Conservation (phyloP, 108 stramenopile genomes). For the Fistulifera pelliculosa region DNA sequence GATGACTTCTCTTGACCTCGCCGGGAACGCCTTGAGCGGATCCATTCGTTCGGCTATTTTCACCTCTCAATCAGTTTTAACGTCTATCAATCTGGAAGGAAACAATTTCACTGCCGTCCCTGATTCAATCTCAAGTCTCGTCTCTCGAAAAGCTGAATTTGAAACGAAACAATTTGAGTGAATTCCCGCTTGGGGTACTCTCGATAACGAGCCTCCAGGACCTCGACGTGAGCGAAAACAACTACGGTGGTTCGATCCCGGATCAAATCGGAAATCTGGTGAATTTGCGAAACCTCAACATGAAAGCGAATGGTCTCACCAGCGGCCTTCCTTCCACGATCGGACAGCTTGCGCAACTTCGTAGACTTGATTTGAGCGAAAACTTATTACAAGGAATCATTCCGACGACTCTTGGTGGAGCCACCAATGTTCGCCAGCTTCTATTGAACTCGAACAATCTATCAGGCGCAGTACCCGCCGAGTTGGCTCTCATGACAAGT, state of each 20-base stretch:
- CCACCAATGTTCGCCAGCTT: slow-evolving; percentile 1
- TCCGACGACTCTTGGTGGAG: not conserved
- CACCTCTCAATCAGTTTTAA: no score
- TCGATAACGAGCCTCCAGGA: not conserved
- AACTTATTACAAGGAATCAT: slow-evolving; percentile 4
- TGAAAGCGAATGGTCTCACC: slow-evolving; percentile 1
- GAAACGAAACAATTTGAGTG: not conserved
- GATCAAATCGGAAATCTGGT: not conserved
- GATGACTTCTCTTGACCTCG: slow-evolving; percentile 11
- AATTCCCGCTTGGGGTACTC: no score
- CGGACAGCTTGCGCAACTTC: not conserved
- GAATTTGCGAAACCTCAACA: not conserved
- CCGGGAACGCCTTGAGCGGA: slow-evolving; percentile 40
- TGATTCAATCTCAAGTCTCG: slow-evolving; percentile 24
- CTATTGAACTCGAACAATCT: slow-evolving; percentile 20
- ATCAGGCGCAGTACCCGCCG: slow-evolving; percentile 21
- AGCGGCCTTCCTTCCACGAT: slow-evolving; percentile 2
- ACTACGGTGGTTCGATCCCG: slow-evolving; percentile 7
- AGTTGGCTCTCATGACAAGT: not conserved
- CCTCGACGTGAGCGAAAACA: slow-evolving; percentile 7
- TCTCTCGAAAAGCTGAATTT: not conserved
- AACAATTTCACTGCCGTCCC: no score
- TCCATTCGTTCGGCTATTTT: slow-evolving; percentile 25
- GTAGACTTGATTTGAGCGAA: slow-evolving; percentile 1
- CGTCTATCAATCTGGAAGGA: no score